These are phyloP conservation scores for Rhizoctonia solani DNA, from an alignment of 1,284 basidiomycete species.

Conservation along the genomic window DNA sequence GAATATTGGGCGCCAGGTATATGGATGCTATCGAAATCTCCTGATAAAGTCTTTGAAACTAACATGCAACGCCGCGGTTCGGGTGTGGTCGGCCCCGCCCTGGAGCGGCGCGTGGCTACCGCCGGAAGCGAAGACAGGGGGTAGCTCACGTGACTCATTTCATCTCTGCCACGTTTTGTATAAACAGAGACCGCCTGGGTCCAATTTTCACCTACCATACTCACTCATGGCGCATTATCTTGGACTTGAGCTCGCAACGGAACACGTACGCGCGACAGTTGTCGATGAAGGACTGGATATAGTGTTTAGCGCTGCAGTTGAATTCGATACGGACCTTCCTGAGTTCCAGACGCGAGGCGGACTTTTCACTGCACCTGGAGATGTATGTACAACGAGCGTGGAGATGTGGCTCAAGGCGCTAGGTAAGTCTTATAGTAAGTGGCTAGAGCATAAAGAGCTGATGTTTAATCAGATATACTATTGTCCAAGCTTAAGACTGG, in stretches of 20 bases:
- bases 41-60: too few species aligned
- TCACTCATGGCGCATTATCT: constrained; percentile 43
- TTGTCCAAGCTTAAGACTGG: constrained; percentile 71
- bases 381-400: constrained; percentile 79
- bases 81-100: too few species aligned
- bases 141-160: too few species aligned
- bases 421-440: constrained; percentile 55
- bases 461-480: constrained; percentile 58
- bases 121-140: too few species aligned
- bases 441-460: constrained; percentile 42
- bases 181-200: constrained; percentile 16
- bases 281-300: constrained; percentile 79
- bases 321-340: constrained; percentile 75
- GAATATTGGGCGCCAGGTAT: too few species aligned
- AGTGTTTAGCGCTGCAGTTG: constrained; percentile 74
- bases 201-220: not conserved
- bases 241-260: constrained; percentile 69
- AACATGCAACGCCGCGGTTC: too few species aligned
- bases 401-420: constrained; percentile 85
- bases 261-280: constrained; percentile 76
- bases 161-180: constrained; percentile 30
- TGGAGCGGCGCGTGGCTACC: too few species aligned
- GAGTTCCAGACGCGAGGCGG: constrained; percentile 83
- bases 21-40: too few species aligned
- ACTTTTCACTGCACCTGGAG: constrained; percentile 80